Base-by-base conservation (phyloP, 177 flowering plant genomes). In the Vitis hybrid region DNA sequence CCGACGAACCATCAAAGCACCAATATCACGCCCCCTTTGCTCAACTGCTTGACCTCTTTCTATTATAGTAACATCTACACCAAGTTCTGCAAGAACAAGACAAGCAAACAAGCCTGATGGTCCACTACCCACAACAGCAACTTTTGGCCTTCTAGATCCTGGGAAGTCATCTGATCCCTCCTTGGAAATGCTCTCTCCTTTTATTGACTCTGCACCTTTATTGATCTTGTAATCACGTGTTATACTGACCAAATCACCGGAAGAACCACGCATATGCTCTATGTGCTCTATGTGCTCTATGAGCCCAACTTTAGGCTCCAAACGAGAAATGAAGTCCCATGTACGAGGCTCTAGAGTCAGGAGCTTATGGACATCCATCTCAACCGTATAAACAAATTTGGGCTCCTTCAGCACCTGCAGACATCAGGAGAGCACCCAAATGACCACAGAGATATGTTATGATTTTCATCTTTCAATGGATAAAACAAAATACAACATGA, bases 21-120 rank as follows among this genome's bases (percentile, higher is more conserved):
- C 8, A 40, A 40, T 40, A 40, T 40, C 45, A 40, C 9, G 45
- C 45, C 30, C 30, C 30, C 45, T 40, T 40, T 40, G 45, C 45
- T 7, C 8, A 40, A 40, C 45, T 40, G 45, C 45, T 40, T 40
- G 45, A 40, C 8, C 45, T 40, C 98, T 88, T 83, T 96, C 99
- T 64, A 96, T 77, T 60, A 96, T 60, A 45, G 94, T 88, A 72
- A 96, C 98, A 70, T 94, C 92, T 45, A 94, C 98, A 73, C 98
- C 99, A 82, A 90, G 83, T 82, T 94, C 99, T 21, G 88, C 97
- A 71, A 96, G 98, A 67, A 91, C 99, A 69, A 94, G 98, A 73
- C 97, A 74, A 70, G 97, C 97, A 87, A 96, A 94, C 80, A 96
- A 83, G 18, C 98, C 97, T 2, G 99, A 82, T 52, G 99, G 99